A percentile compares a stretch with the other conserved stretches of the same genome.
Evolutionary conservation across 2,329 filamentous ascomycete species (phyloP).

Genomic region (Pseudogymnoascus sp.): DNA sequence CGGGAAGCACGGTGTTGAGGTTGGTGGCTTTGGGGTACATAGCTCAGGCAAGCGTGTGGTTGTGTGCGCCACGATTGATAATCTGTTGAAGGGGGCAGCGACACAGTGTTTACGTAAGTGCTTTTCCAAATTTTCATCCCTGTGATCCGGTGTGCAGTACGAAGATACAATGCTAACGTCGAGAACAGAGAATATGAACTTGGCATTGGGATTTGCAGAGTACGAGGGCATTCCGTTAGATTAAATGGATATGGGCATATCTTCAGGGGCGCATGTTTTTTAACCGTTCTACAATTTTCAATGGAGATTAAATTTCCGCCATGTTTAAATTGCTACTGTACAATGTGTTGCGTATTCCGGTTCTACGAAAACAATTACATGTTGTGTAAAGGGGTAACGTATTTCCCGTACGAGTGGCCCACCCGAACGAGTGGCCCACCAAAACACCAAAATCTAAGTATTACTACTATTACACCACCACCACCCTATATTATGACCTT

Average conservation of each 20-base stretch:
- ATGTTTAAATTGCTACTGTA: neutral
- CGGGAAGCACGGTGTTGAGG: slow-evolving; percentile 80
- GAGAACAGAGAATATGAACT: slow-evolving; percentile 75
- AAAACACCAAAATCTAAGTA: too few relatives aligned
- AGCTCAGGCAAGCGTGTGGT: slow-evolving; percentile 83
- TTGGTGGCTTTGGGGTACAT: slow-evolving; percentile 93
- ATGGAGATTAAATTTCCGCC: neutral
- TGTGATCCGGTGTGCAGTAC: slow-evolving; percentile 9
- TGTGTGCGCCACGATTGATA: slow-evolving; percentile 90
- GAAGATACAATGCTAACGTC: slow-evolving; percentile 11
- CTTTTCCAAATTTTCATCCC: slow-evolving; percentile 10
- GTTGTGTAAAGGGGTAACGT: too few relatives aligned
- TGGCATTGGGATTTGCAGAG: slow-evolving; percentile 79
- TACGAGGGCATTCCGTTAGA: slow-evolving; percentile 71
- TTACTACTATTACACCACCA: too few relatives aligned
- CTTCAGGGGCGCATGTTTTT: neutral
- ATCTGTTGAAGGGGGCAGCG: slow-evolving; percentile 84
- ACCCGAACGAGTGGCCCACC: too few relatives aligned
- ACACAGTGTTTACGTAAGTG: slow-evolving; percentile 84
- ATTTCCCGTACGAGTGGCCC: too few relatives aligned
- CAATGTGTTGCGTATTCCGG: neutral
- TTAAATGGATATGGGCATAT: slow-evolving; percentile 15
- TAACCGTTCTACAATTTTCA: neutral
- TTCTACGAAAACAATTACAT: neutral
- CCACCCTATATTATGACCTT: too few relatives aligned